Percentiles rank a stretch among this genome's conserved stretches.
phyloP scores from a whole-genome alignment of 1,139 yeast genomes.

The Magnusiomyces starmeri region DNA sequence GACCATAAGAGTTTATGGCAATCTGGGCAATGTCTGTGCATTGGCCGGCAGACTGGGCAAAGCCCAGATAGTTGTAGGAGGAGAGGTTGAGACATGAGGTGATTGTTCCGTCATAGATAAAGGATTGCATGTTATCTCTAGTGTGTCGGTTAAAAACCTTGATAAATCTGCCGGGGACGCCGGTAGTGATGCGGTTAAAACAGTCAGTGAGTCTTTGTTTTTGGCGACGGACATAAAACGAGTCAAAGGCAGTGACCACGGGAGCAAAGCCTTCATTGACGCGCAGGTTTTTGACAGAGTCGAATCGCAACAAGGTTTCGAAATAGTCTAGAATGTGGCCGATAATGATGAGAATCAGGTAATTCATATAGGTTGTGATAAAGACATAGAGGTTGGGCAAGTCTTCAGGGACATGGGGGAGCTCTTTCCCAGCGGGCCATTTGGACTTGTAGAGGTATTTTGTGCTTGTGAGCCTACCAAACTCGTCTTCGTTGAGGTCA shows the following conservation, averaged over 20 bases:
- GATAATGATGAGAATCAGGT: conserved; percentile 70
- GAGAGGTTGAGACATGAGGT: conserved; percentile 79
- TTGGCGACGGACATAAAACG: conserved; percentile 86
- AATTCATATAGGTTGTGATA: conserved; percentile 75
- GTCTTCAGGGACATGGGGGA: conserved; percentile 39
- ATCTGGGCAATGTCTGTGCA: conserved; percentile 78
- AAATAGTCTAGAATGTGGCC: conserved; percentile 90
- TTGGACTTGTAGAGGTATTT: conserved; percentile 12
- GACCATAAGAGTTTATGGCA: conserved; percentile 59
- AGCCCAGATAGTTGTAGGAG: conserved; percentile 90
- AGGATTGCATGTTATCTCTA: conserved; percentile 49
- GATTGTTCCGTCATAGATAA: conserved; percentile 64
- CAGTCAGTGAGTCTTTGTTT: conserved; percentile 89
- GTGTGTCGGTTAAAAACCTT: conserved; percentile 71
- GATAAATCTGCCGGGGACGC: conserved; percentile 92
- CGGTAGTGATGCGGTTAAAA: conserved; percentile 90
- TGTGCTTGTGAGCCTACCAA: conserved; percentile 14
- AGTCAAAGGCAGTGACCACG: conserved; percentile 88
- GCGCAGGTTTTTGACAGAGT: conserved; percentile 53
- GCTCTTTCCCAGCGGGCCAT: conserved; percentile 21
- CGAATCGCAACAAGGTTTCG: conserved; percentile 65
- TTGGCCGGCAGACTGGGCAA: conserved; percentile 89
- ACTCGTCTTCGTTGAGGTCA: conserved; percentile 15
- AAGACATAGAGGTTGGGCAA: conserved; percentile 72
- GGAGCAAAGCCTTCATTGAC: conserved; percentile 93